These are phyloP conservation scores for Linnemannia hyalina DNA, from an alignment of 192 early-diverging fungal genomes.

Conservation along the genomic window DNA sequence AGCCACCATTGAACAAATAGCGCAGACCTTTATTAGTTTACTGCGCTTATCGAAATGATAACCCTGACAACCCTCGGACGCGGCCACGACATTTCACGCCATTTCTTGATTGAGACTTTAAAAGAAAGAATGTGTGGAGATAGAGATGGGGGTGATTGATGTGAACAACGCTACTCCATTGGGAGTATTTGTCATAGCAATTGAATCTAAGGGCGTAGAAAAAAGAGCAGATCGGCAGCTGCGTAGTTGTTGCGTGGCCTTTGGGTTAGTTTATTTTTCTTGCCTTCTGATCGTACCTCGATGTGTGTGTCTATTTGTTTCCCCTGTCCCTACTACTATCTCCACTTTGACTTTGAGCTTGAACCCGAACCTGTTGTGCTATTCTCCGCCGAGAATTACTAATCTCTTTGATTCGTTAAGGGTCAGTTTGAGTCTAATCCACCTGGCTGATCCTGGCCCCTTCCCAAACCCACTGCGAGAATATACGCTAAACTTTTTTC, in stretches of 20 bases:
- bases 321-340: too few relatives aligned
- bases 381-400: conserved; percentile 4
- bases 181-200: background rate
- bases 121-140: background rate
- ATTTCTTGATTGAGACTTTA: background rate
- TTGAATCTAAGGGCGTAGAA: background rate
- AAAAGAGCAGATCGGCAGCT: background rate
- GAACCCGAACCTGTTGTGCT: too few relatives aligned
- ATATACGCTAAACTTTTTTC: background rate
- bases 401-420: background rate
- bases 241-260: conserved; percentile 5
- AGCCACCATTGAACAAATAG: too few relatives aligned
- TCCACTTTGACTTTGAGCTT: too few relatives aligned
- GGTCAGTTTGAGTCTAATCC: too few relatives aligned
- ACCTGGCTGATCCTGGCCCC: background rate
- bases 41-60: background rate
- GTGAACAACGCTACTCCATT: too few relatives aligned
- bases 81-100: background rate
- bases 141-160: too few relatives aligned
- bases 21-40: too few relatives aligned
- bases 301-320: too few relatives aligned
- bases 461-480: too few relatives aligned
- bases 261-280: background rate
- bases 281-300: background rate
- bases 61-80: background rate